Conservation (phyloP, 2,329 filamentous ascomycete species). For the Aphanocladium album region DNA sequence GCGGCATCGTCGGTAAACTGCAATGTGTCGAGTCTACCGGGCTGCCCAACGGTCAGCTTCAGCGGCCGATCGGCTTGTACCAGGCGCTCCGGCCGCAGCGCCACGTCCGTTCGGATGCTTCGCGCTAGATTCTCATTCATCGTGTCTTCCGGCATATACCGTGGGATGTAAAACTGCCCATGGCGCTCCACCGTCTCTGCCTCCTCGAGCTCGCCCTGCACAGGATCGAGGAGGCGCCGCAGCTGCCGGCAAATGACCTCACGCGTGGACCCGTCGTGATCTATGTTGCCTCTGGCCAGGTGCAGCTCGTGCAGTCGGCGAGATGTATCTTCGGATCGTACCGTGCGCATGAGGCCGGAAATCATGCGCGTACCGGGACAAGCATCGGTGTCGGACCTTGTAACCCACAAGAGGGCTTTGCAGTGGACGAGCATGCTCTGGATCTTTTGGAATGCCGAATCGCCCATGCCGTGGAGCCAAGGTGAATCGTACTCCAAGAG, state of each 20-base stretch:
- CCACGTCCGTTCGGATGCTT: not conserved
- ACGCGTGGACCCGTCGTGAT: not conserved
- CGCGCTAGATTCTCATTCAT: not conserved
- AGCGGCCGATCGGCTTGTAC: constrained; percentile 11
- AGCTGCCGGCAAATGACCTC: not conserved
- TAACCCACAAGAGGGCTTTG: not conserved
- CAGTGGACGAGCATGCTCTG: not conserved
- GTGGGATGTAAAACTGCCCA: not conserved
- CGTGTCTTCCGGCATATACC: not conserved
- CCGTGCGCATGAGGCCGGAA: not conserved
- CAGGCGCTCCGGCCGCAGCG: not conserved
- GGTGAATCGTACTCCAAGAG: not conserved
- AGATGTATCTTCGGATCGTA: not conserved
- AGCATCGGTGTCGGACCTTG: not conserved
- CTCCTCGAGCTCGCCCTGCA: not conserved
- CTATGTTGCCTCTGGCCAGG: too few relatives aligned
- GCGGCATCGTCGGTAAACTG: constrained; percentile 23
- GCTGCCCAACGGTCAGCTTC: constrained; percentile 17
- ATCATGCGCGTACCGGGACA: not conserved
- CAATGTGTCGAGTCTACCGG: constrained; percentile 25
- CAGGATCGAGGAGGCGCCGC: not conserved
- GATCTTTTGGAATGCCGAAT: not conserved
- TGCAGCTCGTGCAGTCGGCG: not conserved
- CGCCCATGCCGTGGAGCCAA: not conserved
- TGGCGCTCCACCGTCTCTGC: not conserved